Conservation (phyloP, 345 rosid species). For the Camelina hispida region DNA sequence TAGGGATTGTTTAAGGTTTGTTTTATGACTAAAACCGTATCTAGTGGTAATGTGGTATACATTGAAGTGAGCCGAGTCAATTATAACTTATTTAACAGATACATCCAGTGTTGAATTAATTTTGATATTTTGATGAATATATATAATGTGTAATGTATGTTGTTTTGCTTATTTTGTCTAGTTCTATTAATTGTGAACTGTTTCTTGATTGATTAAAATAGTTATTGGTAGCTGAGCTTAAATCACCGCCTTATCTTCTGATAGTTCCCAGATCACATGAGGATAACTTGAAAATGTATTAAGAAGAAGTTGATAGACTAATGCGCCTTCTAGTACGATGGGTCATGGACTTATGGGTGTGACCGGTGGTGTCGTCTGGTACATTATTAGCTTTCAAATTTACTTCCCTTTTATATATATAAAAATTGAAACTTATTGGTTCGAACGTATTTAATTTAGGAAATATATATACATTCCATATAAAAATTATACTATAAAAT, state of each 20-base stretch:
- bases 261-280: neutral
- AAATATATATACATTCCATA: neutral
- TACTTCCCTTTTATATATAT: neutral
- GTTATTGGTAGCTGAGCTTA: conserved; percentile 12
- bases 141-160: no score
- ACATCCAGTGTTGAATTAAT: no score
- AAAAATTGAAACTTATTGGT: neutral
- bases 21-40: no score
- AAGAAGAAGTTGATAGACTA: neutral
- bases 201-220: neutral
- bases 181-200: neutral
- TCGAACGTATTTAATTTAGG: neutral
- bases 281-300: neutral
- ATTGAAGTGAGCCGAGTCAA: no score
- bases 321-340: neutral
- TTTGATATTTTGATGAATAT: no score
- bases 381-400: neutral
- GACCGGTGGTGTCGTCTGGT: neutral
- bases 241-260: neutral
- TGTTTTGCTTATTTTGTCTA: neutral
- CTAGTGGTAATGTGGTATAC: no score
- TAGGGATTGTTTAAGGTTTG: no score
- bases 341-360: neutral
- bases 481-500: neutral
- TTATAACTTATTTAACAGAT: no score